Evolutionary conservation across 352 stramenopile species (phyloP).

Genomic region (Phytophthora crassamura): DNA sequence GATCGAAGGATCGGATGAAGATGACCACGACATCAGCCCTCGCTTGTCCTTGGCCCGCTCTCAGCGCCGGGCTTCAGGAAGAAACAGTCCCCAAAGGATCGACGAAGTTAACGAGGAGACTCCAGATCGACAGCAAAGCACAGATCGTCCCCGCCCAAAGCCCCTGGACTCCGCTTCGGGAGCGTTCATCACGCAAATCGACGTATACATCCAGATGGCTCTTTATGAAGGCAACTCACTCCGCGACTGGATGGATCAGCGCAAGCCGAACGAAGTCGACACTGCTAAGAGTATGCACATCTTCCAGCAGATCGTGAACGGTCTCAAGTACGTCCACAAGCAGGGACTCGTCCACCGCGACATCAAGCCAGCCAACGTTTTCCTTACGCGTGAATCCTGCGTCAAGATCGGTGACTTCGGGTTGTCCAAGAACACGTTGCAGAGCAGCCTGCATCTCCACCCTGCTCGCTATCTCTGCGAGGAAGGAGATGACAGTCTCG

Average conservation of each 20-base stretch:
- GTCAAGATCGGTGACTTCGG: constrained; percentile 90
- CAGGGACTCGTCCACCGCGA: constrained; percentile 80
- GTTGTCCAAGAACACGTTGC: constrained; percentile 73
- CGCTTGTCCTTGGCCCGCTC: constrained; percentile 23
- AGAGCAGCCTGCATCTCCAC: constrained; percentile 62
- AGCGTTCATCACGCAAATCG: constrained; percentile 73
- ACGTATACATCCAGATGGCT: constrained; percentile 95
- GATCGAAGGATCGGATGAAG: constrained; percentile 38
- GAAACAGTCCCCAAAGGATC: constrained; percentile 22
- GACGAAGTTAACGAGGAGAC: constrained; percentile 26
- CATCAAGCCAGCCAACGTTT: constrained; percentile 86
- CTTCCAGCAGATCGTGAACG: constrained; percentile 75
- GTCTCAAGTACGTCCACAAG: constrained; percentile 80
- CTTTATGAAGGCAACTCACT: constrained; percentile 93
- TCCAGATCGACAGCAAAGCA: constrained; percentile 12
- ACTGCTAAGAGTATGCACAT: constrained; percentile 66
- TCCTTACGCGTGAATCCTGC: constrained; percentile 73
- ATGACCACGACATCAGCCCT: constrained; percentile 26
- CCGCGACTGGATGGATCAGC: constrained; percentile 77
- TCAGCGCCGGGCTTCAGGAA: constrained; percentile 10
- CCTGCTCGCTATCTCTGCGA: constrained; percentile 62
- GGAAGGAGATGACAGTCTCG: constrained; percentile 33
- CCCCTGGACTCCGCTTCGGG: constrained; percentile 22
- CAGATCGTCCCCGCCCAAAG: constrained; percentile 22
- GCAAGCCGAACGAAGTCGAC: constrained; percentile 43